These are phyloP conservation scores for Aspergillus neoniger DNA, from an alignment of 2,329 filamentous ascomycete genomes.

Conservation along the genomic window DNA sequence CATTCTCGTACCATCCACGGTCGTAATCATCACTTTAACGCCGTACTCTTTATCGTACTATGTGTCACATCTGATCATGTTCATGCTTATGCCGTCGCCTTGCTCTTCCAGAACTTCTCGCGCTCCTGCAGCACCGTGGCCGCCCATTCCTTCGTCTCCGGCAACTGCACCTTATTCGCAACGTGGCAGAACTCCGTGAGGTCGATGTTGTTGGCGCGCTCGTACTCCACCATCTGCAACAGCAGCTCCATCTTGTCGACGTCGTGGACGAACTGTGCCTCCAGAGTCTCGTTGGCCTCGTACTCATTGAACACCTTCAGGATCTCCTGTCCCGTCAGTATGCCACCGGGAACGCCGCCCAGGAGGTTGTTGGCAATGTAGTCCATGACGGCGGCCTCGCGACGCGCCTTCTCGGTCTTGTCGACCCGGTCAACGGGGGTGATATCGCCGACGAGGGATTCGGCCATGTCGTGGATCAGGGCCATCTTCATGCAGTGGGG, in stretches of 20 bases:
- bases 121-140: constrained; percentile 75
- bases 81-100: constrained; percentile 16
- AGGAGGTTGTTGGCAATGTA: constrained; percentile 76
- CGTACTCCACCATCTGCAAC: constrained; percentile 95
- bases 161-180: constrained; percentile 68
- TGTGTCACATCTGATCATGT: neutral
- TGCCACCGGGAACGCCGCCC: constrained; percentile 71
- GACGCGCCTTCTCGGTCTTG: constrained; percentile 84
- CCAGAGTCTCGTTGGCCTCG: constrained; percentile 79
- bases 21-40: constrained; percentile 11
- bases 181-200: constrained; percentile 87
- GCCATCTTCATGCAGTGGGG: constrained; percentile 91
- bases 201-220: constrained; percentile 71
- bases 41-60: constrained; percentile 8
- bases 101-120: constrained; percentile 66
- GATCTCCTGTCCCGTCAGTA: constrained; percentile 66
- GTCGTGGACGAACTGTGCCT: constrained; percentile 90
- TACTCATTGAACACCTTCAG: constrained; percentile 90
- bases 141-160: constrained; percentile 80
- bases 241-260: constrained; percentile 96
- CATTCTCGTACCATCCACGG: neutral
- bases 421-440: constrained; percentile 80
- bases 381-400: constrained; percentile 89
- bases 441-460: constrained; percentile 92
- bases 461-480: constrained; percentile 95